These are phyloP conservation scores for Herpetospermum pedunculosum DNA, from an alignment of 306 rosid genomes.

Conservation along the genomic window DNA sequence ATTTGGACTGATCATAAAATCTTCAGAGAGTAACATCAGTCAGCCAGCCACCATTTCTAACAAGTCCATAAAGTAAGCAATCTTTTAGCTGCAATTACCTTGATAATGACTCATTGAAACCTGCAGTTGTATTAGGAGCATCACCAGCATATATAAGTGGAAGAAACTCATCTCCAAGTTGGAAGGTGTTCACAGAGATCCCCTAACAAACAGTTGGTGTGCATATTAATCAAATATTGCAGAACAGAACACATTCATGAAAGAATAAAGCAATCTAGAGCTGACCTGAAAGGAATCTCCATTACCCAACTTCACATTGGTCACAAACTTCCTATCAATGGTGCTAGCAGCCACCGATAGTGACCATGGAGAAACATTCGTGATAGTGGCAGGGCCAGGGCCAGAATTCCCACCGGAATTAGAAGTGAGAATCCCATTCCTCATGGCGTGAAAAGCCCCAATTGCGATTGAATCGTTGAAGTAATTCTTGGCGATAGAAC, in stretches of 20 bases:
- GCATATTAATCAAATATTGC: not conserved
- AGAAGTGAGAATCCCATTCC: constrained; percentile 28
- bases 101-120: constrained; percentile 1
- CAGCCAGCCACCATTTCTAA: not conserved
- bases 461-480: constrained; percentile 16
- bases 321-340: constrained; percentile 28
- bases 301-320: constrained; percentile 27
- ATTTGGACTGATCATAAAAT: not conserved
- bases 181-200: constrained; percentile 12
- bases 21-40: not conserved
- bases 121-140: constrained; percentile 11
- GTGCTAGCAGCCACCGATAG: constrained; percentile 38
- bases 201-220: constrained; percentile 7
- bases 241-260: not conserved
- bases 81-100: not conserved
- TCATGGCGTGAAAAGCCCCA: constrained; percentile 44
- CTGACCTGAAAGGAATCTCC: constrained; percentile 23
- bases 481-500: not conserved
- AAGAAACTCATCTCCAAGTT: not conserved
- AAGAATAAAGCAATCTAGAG: not conserved
- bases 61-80: not conserved
- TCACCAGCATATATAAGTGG: constrained; percentile 13
- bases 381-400: constrained; percentile 6
- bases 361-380: constrained; percentile 31
- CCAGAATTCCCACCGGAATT: constrained; percentile 24